Base-by-base conservation (phyloP, 805 yeast species). In the Pichia deserticola region DNA sequence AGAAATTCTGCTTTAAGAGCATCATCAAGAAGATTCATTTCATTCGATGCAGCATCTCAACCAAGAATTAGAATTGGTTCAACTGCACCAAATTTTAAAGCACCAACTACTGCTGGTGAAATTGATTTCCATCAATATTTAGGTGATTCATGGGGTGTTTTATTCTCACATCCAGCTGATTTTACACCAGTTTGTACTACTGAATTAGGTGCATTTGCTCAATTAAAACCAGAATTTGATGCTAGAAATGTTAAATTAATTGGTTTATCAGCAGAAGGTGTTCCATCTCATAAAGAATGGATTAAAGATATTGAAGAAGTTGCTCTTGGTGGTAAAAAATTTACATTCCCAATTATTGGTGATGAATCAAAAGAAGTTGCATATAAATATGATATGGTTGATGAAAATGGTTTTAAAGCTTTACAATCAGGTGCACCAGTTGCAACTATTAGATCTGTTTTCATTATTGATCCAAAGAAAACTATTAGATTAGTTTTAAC, bases 141-240 rank as follows among this genome's bases (percentile, higher is more conserved):
- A 59, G 92, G 92, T 44, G 81, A 85, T 70, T 78, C 83, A 43
- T 89, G 97, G 97, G 82, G 84, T 44, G 82, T 89, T 46, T 75
- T 89, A 63, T 89, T 89, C 73, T 86, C 95, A 29, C 97, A 89
- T 70, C 97, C 97, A 54, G 96, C 89, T 49, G 97, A 89, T 69
- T 90, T 88, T 77, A 89, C 97, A 20, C 97, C 97, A 44, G 96
- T 89, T 49, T 89, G 97, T 71, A 90, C 97, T 63, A 89, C 97
- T 50, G 97, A 89, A 74, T 77, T 89, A 64, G 96, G 97, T 59
- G 96, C 96, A 25, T 90, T 89, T 62, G 89, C 96, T 56, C 78
- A 82, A 61, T 79, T 89, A 71, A 86, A 88, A 74, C 88, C 89
- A 49, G 96, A 89, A 69, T 89, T 89, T 62, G 81, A 83, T 64